phyloP scores from a whole-genome alignment of 495 filamentous ascomycete genomes.

The Evansstolkia leycettana region DNA sequence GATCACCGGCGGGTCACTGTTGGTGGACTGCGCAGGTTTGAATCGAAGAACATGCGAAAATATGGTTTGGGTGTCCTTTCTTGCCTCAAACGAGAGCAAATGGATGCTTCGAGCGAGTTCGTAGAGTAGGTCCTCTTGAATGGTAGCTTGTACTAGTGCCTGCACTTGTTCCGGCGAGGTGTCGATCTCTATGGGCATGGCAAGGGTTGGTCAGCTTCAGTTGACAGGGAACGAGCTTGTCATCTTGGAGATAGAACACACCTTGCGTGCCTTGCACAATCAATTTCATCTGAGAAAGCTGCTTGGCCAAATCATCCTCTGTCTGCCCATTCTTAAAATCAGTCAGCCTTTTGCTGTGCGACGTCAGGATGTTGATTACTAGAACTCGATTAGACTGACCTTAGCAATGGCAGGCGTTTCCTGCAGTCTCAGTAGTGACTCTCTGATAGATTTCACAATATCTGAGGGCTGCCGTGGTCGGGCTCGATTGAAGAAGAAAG shows the following conservation, averaged over 20 bases:
- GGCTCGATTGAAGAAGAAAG: constrained; percentile 80
- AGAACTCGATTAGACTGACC: constrained; percentile 13
- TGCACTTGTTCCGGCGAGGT: constrained; percentile 76
- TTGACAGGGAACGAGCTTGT: too few relatives aligned
- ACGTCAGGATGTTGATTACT: too few relatives aligned
- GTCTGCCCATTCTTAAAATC: constrained; percentile 29
- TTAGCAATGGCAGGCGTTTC: constrained; percentile 30
- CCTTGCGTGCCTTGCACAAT: constrained; percentile 75
- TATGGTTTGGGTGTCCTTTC: constrained; percentile 82
- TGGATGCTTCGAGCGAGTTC: constrained; percentile 67
- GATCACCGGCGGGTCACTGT: constrained; percentile 64
- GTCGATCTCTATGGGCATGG: constrained; percentile 54
- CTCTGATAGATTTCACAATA: constrained; percentile 44
- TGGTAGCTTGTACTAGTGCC: constrained; percentile 62
- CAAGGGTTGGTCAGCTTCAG: constrained; percentile 2
- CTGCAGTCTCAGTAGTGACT: constrained; percentile 37
- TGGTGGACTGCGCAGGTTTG: constrained; percentile 42
- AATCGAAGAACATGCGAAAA: constrained; percentile 82
- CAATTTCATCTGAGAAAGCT: constrained; percentile 71
- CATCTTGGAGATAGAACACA: too few relatives aligned
- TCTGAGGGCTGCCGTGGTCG: constrained; percentile 42
- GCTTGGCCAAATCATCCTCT: constrained; percentile 64
- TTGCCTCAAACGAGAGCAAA: constrained; percentile 82
- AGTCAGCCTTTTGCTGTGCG: constrained; percentile 3
- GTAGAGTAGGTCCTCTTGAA: constrained; percentile 80